Evolutionary conservation across 2,329 filamentous ascomycete genomes (phyloP), one percentile per base, ranked within the genome.

Genomic region (Epichloe hybrida): DNA sequence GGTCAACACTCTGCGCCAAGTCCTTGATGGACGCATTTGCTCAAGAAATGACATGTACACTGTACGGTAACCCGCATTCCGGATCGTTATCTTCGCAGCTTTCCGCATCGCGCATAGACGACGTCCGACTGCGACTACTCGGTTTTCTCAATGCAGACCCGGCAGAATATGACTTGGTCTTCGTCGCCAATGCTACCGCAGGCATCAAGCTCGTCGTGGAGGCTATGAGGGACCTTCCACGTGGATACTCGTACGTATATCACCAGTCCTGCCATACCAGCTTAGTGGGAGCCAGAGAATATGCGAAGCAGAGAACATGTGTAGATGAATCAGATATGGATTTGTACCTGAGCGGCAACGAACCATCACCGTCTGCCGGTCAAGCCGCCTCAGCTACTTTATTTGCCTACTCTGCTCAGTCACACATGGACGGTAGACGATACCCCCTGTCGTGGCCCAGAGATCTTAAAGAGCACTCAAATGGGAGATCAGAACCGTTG

Each of bases 41-140:
- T 8, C 66, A 70, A 15, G 86, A 93, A 53, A 84, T 96, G 76
- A 83, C 83, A 27, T 72, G 77, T 4, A 86, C 82, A 58, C 72
- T 97, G 0, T 89, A 90, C 58, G 91, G 90, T 38, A 97, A 97
- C 55, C 91, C 91, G 0, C 91, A 97, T 67, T 96, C 91, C 0
- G 84, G 81, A 47, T 95, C 90, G 2, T 71, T 76, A 13, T 84
- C 89, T 3, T 95, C 91, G 0, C 88, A 93, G 61, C 73, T 83
- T 35, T 84, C 87, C 0, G 84, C 86, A 0, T 74, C 77, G 2
- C 76, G 84, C 5, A 80, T 95, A 51, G 89, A 95, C 56, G 80
- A 90, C 64, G 72, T 84, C 34, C 80, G 91, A 8, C 67, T 88
- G 36, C 75, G 80, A 13, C 73, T 87, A 2, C 70, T 97, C 35